Conservation (phyloP, 1,284 basidiomycete genomes). For the Rhodotorula sp. region DNA sequence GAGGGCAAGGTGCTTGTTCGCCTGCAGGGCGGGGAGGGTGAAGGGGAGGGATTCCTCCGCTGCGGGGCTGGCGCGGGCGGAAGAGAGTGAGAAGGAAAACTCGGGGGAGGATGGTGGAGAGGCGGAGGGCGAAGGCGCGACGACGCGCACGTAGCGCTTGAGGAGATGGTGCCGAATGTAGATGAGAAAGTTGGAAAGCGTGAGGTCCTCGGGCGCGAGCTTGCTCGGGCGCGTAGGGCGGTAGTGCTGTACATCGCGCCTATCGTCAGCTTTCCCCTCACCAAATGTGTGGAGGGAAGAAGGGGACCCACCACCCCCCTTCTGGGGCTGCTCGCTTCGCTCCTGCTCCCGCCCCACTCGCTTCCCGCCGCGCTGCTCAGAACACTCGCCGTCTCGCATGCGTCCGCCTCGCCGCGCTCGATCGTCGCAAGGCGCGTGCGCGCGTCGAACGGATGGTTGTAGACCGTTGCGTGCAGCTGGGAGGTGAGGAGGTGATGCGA, state of each 20-base stretch:
- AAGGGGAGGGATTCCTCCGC: slow-evolving; percentile 25
- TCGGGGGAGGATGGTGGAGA: background rate
- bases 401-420: slow-evolving; percentile 11
- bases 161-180: slow-evolving; percentile 31
- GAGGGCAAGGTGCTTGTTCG: slow-evolving; percentile 3
- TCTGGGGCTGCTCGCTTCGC: background rate
- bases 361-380: background rate
- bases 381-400: background rate
- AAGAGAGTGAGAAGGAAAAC: background rate
- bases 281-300: background rate
- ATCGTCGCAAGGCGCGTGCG: slow-evolving; percentile 2
- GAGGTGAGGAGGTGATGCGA: slow-evolving; percentile 11
- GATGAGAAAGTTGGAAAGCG: slow-evolving; percentile 20
- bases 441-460: slow-evolving; percentile 17
- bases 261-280: background rate
- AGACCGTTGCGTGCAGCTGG: slow-evolving; percentile 18
- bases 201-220: slow-evolving; percentile 19
- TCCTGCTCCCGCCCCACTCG: slow-evolving; percentile 2
- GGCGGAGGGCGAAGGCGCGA: background rate
- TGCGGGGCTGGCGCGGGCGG: too few species aligned
- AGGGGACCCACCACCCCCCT: background rate
- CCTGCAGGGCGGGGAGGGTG: slow-evolving; percentile 8
- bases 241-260: background rate
- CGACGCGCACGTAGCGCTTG: background rate
- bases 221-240: slow-evolving; percentile 17